Evolutionary conservation across 176 grass and related monocot genomes (phyloP).

Genomic region (Eleusine indica): DNA sequence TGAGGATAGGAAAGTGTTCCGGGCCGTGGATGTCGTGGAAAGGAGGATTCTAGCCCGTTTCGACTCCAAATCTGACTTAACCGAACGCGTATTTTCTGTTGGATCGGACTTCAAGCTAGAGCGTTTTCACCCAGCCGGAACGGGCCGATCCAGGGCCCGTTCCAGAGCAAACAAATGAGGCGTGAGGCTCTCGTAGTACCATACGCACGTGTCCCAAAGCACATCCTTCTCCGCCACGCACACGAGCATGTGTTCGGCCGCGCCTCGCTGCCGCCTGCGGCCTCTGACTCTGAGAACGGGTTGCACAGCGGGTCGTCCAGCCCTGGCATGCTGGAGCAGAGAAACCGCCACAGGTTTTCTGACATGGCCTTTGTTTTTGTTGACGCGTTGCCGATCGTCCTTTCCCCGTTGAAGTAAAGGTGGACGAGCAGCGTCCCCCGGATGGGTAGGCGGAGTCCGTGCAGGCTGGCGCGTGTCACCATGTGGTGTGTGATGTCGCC

Average conservation of each 20-base stretch:
- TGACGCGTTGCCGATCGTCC: conserved; percentile 1
- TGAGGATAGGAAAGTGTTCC: too few species aligned
- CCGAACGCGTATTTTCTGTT: too few species aligned
- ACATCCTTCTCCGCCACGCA: conserved; percentile 68
- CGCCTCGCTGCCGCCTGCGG: conserved; percentile 43
- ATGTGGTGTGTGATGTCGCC: conserved; percentile 60
- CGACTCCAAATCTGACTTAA: too few species aligned
- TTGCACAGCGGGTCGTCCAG: conserved; percentile 65
- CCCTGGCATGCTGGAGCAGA: conserved; percentile 59
- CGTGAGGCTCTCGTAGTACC: conserved; percentile 65
- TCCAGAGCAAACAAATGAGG: too few species aligned
- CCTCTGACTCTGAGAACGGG: conserved; percentile 38
- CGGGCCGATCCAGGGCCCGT: too few species aligned
- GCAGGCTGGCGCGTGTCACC: conserved; percentile 35
- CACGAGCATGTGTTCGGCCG: conserved; percentile 48
- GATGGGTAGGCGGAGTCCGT: conserved; percentile 12
- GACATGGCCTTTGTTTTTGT: conserved; percentile 37
- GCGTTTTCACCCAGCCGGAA: too few species aligned
- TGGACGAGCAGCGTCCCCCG: conserved; percentile 51
- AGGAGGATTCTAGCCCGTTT: too few species aligned
- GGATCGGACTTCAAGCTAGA: too few species aligned
- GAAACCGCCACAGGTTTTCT: conserved; percentile 49
- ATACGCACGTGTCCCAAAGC: conserved; percentile 57
- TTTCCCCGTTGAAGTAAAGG: conserved; percentile 56
- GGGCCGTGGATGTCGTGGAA: too few species aligned